Conservation (phyloP, 768 basidiomycete genomes). For the Pleurotus tuber-regium region DNA sequence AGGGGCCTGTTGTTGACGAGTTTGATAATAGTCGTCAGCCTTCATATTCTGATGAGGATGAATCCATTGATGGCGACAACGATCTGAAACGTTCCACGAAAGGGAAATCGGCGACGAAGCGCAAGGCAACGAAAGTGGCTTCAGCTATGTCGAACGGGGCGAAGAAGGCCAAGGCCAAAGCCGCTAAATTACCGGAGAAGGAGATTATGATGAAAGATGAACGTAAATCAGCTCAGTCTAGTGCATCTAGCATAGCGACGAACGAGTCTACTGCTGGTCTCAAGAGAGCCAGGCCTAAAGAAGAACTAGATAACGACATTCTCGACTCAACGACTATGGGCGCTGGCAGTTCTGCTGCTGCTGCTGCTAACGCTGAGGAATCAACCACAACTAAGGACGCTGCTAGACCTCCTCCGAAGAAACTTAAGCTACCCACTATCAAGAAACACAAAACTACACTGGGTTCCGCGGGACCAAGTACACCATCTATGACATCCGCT, state of each 20-base stretch:
- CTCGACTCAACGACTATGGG: conserved; percentile 26
- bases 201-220: conserved; percentile 40
- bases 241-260: conserved; percentile 8
- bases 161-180: conserved; percentile 7
- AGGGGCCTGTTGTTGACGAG: conserved; percentile 18
- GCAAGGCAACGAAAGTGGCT: conserved; percentile 14
- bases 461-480: conserved; percentile 13
- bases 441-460: conserved; percentile 55
- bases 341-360: conserved; percentile 28
- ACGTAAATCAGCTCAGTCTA: conserved; percentile 24
- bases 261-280: conserved; percentile 23
- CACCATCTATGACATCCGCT: conserved; percentile 22
- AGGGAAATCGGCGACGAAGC: conserved; percentile 9
- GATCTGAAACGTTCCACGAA: conserved; percentile 16
- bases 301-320: conserved; percentile 25
- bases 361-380: conserved; percentile 20
- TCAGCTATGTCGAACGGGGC: no score
- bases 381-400: conserved; percentile 23
- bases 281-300: conserved; percentile 30
- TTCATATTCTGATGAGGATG: conserved; percentile 18
- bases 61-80: conserved; percentile 11
- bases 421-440: conserved; percentile 65
- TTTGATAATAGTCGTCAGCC: conserved; percentile 21
- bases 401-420: conserved; percentile 46
- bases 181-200: conserved; percentile 23